Evolutionary conservation across 192 early-diverging fungal species (phyloP).

Genomic region (Coemansia sp.): DNA sequence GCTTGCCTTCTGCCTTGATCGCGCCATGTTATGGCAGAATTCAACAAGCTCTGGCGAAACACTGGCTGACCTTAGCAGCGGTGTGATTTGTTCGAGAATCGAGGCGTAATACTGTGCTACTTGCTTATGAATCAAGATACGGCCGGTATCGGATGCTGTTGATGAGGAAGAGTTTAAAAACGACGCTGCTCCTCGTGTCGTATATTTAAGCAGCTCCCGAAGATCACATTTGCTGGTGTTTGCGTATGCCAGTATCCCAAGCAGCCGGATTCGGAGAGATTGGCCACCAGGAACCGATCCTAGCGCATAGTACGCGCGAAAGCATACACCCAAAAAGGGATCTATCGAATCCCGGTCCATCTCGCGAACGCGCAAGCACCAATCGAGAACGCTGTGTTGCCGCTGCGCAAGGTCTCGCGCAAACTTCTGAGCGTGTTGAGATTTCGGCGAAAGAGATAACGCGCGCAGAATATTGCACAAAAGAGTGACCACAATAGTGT

Average conservation of each 20-base stretch:
- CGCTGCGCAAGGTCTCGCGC: slow-evolving; percentile 5
- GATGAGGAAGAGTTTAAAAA: background rate
- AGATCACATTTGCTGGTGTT: slow-evolving; percentile 29
- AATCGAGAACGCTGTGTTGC: slow-evolving; percentile 32
- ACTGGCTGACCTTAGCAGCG: slow-evolving; percentile 2
- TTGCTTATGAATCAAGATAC: background rate
- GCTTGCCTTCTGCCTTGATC: background rate
- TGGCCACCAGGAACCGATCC: slow-evolving; percentile 1
- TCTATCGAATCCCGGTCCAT: slow-evolving; percentile 23
- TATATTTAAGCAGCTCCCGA: slow-evolving; percentile 42
- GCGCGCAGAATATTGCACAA: slow-evolving; percentile 48
- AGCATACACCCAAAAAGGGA: slow-evolving; percentile 31
- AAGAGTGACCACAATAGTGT: slow-evolving; percentile 26
- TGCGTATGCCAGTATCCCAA: slow-evolving; percentile 29
- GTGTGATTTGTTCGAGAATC: slow-evolving; percentile 3
- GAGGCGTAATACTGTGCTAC: slow-evolving; percentile 21
- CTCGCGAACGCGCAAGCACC: slow-evolving; percentile 33
- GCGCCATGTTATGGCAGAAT: slow-evolving; percentile 21
- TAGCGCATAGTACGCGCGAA: slow-evolving; percentile 47
- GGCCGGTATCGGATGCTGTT: background rate
- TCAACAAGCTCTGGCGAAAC: slow-evolving; percentile 41
- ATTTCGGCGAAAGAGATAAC: slow-evolving; percentile 17
- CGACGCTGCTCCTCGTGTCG: slow-evolving; percentile 2
- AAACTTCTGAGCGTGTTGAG: background rate
- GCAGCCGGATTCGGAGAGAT: slow-evolving; percentile 21